Percentiles rank a stretch among this genome's conserved stretches.
Evolutionary conservation across 1,284 basidiomycete species (phyloP).

Genomic region (Boletus hoseneyae): DNA sequence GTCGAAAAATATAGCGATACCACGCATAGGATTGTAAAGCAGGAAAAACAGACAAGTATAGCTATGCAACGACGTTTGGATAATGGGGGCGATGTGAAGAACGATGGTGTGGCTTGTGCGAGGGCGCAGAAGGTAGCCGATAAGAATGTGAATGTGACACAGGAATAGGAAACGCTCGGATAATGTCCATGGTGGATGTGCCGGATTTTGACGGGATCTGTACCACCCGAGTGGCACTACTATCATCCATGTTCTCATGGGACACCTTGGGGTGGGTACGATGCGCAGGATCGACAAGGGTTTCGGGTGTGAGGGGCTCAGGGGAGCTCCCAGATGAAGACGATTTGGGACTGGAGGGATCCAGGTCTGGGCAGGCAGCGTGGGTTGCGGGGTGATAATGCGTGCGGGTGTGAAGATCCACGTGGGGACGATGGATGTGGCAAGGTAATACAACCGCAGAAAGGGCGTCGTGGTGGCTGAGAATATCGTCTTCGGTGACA

Average conservation of each 20-base stretch:
- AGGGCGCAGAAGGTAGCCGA: slow-evolving; percentile 17
- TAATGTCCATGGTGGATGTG: slow-evolving; percentile 31
- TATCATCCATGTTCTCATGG: slow-evolving; percentile 14
- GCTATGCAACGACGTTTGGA: slow-evolving; percentile 27
- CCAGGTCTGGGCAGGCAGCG: slow-evolving; percentile 24
- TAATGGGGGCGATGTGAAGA: slow-evolving; percentile 26
- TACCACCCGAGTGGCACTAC: background rate
- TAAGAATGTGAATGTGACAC: slow-evolving; percentile 18
- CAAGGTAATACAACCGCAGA: slow-evolving; percentile 37
- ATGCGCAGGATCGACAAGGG: slow-evolving; percentile 12
- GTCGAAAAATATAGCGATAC: slow-evolving; percentile 36
- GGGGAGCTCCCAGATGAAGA: slow-evolving; percentile 34
- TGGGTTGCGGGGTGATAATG: slow-evolving; percentile 21
- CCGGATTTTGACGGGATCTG: slow-evolving; percentile 18
- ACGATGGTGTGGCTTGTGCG: slow-evolving; percentile 28
- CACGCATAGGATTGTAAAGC: slow-evolving; percentile 15
- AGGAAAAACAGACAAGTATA: background rate
- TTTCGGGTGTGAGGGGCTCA: slow-evolving; percentile 29
- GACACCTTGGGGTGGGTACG: slow-evolving; percentile 17
- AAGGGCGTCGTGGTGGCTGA: slow-evolving; percentile 56
- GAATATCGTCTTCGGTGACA: slow-evolving; percentile 59
- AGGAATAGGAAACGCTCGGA: slow-evolving; percentile 32
- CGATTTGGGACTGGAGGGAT: slow-evolving; percentile 35
- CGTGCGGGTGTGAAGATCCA: slow-evolving; percentile 20
- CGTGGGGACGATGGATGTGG: slow-evolving; percentile 27